These are phyloP conservation scores for Trypanosoma melophagium DNA, from an alignment of 208 protist species.

Conservation along the genomic window DNA sequence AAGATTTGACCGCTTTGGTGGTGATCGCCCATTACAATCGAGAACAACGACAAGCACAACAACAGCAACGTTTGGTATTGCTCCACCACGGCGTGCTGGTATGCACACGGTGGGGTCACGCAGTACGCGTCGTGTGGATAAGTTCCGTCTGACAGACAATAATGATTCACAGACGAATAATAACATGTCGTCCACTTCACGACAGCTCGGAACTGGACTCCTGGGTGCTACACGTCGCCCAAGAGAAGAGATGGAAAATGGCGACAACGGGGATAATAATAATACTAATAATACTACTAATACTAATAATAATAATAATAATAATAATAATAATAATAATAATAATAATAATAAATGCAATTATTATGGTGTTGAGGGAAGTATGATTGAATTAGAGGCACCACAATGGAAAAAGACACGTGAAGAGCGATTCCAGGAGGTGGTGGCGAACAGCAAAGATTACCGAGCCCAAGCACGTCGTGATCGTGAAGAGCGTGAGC, in stretches of 20 bases:
- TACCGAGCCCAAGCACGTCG: conserved; percentile 62
- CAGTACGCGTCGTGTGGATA: conserved; percentile 40
- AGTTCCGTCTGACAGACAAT: conserved; percentile 28
- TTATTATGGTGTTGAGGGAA: no score
- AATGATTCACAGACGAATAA: neutral
- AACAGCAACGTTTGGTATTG: conserved; percentile 26
- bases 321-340: conserved; percentile 15
- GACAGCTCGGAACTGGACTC: conserved; percentile 21
- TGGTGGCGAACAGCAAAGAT: conserved; percentile 62
- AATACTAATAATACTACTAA: conserved; percentile 16
- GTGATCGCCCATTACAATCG: neutral
- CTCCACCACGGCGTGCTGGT: conserved; percentile 1
- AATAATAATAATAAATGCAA: conserved; percentile 9
- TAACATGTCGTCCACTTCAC: conserved; percentile 4
- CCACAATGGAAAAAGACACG: conserved; percentile 43
- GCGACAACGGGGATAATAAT: neutral
- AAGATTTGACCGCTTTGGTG: neutral
- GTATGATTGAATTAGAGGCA: neutral
- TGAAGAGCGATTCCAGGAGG: conserved; percentile 64
- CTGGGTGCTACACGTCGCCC: conserved; percentile 17
- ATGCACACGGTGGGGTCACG: conserved; percentile 15
- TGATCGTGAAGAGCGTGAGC: conserved; percentile 59
- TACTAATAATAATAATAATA: conserved; percentile 13
- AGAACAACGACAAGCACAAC: conserved; percentile 13
- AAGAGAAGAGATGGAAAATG: neutral